A percentile compares a stretch with the other conserved stretches of the same genome.
Conservation (phyloP, 2,329 filamentous ascomycete species). For the Chalaropsis ovoidea region DNA sequence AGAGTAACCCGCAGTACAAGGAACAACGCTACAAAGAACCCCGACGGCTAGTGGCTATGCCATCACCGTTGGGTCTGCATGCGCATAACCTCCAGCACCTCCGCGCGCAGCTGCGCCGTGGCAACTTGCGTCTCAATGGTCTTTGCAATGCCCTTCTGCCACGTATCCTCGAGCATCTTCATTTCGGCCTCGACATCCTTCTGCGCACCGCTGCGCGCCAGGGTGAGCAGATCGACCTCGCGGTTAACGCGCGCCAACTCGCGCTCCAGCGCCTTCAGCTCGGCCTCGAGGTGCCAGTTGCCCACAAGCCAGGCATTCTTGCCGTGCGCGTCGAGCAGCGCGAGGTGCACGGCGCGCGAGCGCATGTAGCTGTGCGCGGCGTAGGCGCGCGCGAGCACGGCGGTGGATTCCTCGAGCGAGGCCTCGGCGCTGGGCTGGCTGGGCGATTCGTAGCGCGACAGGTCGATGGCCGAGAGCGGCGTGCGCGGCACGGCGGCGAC, state of each 20-base stretch:
- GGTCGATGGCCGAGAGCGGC: slow-evolving; percentile 58
- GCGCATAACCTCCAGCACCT: slow-evolving; percentile 55
- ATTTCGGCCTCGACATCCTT: slow-evolving; percentile 64
- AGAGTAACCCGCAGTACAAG: not conserved
- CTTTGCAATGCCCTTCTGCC: slow-evolving; percentile 66
- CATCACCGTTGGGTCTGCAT: slow-evolving; percentile 25
- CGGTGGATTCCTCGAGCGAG: slow-evolving; percentile 37
- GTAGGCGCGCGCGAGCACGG: slow-evolving; percentile 50
- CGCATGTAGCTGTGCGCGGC: slow-evolving; percentile 43
- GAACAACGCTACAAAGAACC: not conserved
- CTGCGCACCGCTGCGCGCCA: slow-evolving; percentile 59
- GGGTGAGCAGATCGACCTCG: slow-evolving; percentile 63
- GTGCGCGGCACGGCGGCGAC: slow-evolving; percentile 43
- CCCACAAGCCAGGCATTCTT: slow-evolving; percentile 85
- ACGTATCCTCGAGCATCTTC: slow-evolving; percentile 60
- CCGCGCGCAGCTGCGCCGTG: slow-evolving; percentile 57
- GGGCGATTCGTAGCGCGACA: slow-evolving; percentile 71
- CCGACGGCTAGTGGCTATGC: not conserved
- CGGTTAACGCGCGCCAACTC: slow-evolving; percentile 60
- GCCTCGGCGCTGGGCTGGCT: slow-evolving; percentile 38
- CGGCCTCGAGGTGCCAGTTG: slow-evolving; percentile 69
- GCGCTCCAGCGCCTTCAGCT: slow-evolving; percentile 58
- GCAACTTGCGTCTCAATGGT: slow-evolving; percentile 83
- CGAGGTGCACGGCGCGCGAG: slow-evolving; percentile 47
- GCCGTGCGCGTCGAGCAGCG: slow-evolving; percentile 68